Conservation (phyloP, 2,329 filamentous ascomycete species). For the Leptographium wingfieldii region DNA sequence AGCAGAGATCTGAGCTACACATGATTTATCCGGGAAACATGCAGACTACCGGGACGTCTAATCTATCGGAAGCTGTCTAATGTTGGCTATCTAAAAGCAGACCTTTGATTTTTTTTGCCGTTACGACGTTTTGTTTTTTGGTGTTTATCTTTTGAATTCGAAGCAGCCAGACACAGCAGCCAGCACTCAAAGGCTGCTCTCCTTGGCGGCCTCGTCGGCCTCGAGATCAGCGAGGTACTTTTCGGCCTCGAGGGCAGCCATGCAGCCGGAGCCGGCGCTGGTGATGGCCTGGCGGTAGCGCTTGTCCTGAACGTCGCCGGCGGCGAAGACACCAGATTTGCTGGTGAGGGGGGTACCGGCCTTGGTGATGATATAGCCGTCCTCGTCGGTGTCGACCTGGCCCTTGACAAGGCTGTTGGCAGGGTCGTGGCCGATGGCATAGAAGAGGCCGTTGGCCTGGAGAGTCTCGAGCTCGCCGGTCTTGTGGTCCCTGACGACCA, state of each 20-base stretch:
- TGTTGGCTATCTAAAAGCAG: neutral
- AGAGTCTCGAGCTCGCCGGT: slow-evolving; percentile 72
- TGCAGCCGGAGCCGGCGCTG: slow-evolving; percentile 88
- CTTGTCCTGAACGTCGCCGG: slow-evolving; percentile 98
- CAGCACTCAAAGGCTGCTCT: neutral
- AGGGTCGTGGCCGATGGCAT: slow-evolving; percentile 93
- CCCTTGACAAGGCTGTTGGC: slow-evolving; percentile 84
- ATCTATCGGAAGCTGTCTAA: neutral
- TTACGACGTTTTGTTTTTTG: too few species aligned
- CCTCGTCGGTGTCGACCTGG: slow-evolving; percentile 70
- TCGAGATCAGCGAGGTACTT: slow-evolving; percentile 78
- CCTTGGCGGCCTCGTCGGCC: slow-evolving; percentile 23
- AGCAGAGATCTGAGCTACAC: neutral
- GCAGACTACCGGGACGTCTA: neutral
- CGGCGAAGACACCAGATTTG: slow-evolving; percentile 85
- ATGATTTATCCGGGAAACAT: neutral
- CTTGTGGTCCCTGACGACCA: slow-evolving; percentile 68
- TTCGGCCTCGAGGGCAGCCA: slow-evolving; percentile 91
- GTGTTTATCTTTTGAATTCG: too few species aligned
- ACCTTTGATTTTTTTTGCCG: neutral
- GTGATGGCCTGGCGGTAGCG: slow-evolving; percentile 95
- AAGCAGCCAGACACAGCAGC: neutral
- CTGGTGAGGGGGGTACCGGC: slow-evolving; percentile 82
- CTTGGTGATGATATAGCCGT: slow-evolving; percentile 83
- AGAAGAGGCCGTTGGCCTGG: slow-evolving; percentile 87